Base-by-base conservation (phyloP, 352 stramenopile genomes). In the Phytophthora multivora region DNA sequence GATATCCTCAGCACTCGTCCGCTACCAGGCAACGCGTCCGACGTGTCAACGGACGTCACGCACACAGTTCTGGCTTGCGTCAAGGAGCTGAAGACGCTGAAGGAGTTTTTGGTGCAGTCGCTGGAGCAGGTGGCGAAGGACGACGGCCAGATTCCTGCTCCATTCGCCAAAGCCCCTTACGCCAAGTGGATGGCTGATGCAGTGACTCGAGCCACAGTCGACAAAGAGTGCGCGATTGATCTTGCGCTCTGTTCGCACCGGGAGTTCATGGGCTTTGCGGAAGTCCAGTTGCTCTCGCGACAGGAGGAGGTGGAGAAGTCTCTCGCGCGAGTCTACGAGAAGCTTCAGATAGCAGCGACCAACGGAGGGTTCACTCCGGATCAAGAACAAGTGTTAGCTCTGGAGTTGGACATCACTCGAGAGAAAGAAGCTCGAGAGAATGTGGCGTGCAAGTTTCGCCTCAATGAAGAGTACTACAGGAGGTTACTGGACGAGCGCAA, bases 41-140 rank as follows among this genome's bases (percentile, higher is more conserved):
- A 89, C 55, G 73, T 88, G 30, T 73, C 80, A 5, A 75, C 81
- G 12, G 79, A 87, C 13, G 57, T 87, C 23, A 88, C 76, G 5
- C 80, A 91, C 51, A 67, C 74, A 0, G 83, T 91, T 5, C 56
- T 90, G 16, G 64, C 64, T 35, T 88, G 79, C 31, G 80, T 90
- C 11, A 88, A 89, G 51, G 83, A 91, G 47, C 79, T 91, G 49
- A 90, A 90, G 52, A 63, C 63, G 16, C 62, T 91, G 36, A 90
- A 90, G 53, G 83, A 91, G 31, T 89, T 71, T 52, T 54, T 91
- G 45, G 67, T 85, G 16, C 59, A 82, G 38, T 88, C 82, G 30
- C 66, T 91, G 3, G 78, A 89, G 25, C 61, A 86, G 51, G 59
- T 81, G 35, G 65, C 66, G 11, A 59, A 41, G 19, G 65, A 73